A percentile compares a stretch with the other conserved stretches of the same genome.
phyloP scores from a whole-genome alignment of 495 filamentous ascomycete genomes.

The Acidomyces sp. region DNA sequence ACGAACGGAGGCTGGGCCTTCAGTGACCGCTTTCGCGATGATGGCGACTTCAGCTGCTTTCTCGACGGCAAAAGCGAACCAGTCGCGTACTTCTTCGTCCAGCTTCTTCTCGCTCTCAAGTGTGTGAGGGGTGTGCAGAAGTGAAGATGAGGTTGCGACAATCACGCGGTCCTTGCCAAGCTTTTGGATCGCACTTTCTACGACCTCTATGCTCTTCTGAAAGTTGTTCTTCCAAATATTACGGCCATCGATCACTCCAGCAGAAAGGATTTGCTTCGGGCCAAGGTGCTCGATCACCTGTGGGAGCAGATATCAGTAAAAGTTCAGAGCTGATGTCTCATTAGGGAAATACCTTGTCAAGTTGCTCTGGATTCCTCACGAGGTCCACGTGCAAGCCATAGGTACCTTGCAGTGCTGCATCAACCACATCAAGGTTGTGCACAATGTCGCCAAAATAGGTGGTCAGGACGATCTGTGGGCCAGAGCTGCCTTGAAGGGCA shows the following conservation, averaged over 20 bases:
- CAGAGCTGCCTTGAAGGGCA: constrained; percentile 51
- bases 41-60: constrained; percentile 82
- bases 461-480: constrained; percentile 70
- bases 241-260: constrained; percentile 91
- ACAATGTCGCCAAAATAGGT: constrained; percentile 99
- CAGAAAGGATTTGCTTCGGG: constrained; percentile 74
- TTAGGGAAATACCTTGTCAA: too few relatives aligned
- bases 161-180: constrained; percentile 93
- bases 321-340: too few relatives aligned
- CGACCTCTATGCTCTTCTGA: constrained; percentile 72
- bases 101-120: constrained; percentile 96
- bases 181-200: constrained; percentile 79
- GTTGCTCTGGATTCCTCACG: constrained; percentile 93
- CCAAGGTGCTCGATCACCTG: constrained; percentile 66
- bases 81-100: constrained; percentile 77
- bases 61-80: constrained; percentile 97
- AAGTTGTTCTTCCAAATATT: constrained; percentile 99
- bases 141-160: constrained; percentile 88
- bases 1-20: constrained; percentile 73
- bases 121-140: constrained; percentile 96
- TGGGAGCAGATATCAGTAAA: too few relatives aligned
- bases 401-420: constrained; percentile 46
- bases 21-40: constrained; percentile 90
- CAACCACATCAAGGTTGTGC: constrained; percentile 88
- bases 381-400: constrained; percentile 88